Percentiles rank a stretch among this genome's conserved stretches.
These are phyloP conservation scores for Neofusicoccum cordaticola DNA, from an alignment of 2,329 filamentous ascomycete species.

Conservation along the genomic window DNA sequence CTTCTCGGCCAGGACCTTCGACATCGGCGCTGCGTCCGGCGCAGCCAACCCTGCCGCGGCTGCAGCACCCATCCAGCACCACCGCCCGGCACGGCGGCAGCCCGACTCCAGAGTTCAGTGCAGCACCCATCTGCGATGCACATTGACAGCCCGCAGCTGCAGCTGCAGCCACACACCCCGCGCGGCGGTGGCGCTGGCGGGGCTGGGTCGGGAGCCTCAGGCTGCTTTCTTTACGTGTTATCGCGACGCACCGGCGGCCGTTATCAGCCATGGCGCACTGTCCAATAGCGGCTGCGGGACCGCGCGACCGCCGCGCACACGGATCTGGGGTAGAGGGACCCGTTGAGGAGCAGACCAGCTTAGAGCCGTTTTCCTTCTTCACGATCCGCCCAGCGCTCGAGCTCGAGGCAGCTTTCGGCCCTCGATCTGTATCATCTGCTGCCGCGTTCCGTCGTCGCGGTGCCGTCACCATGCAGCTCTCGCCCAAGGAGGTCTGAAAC, in stretches of 20 bases:
- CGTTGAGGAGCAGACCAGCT: neutral
- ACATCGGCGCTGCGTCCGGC: neutral
- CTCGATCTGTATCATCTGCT: neutral
- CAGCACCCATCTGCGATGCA: neutral
- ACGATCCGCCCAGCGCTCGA: neutral
- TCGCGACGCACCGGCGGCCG: neutral
- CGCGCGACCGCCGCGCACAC: neutral
- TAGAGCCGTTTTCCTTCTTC: neutral
- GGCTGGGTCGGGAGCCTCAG: neutral
- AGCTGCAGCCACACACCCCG: neutral
- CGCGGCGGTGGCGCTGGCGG: neutral
- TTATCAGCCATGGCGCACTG: neutral
- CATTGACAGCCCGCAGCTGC: neutral
- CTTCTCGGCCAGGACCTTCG: neutral
- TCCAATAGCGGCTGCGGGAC: neutral
- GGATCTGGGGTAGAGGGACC: neutral
- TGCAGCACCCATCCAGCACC: too few relatives aligned
- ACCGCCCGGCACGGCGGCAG: neutral
- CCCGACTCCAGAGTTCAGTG: neutral
- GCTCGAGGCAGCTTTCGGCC: conserved; percentile 11
- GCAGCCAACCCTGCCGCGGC: neutral
- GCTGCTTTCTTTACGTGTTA: neutral
- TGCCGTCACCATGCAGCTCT: conserved; percentile 17
- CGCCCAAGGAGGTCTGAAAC: conserved; percentile 11
- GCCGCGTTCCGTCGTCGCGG: neutral